These are phyloP conservation scores for Spinacia oleracea DNA, from an alignment of 179 eudicot genomes.

Conservation along the genomic window DNA sequence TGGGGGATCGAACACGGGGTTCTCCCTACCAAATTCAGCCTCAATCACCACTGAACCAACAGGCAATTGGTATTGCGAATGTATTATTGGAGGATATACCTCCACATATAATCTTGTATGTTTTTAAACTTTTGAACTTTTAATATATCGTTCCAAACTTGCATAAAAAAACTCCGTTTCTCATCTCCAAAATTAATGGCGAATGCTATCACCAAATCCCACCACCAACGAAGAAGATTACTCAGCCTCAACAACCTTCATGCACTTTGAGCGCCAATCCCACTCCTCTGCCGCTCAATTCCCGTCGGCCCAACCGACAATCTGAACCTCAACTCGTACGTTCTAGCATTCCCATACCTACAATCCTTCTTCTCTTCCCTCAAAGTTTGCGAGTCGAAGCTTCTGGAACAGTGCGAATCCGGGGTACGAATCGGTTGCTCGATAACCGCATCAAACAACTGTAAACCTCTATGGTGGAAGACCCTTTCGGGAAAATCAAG, in stretches of 20 bases:
- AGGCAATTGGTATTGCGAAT: too few species aligned
- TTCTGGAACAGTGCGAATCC: constrained; percentile 58
- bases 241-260: constrained; percentile 59
- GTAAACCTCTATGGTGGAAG: constrained; percentile 75
- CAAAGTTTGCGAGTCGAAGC: constrained; percentile 39
- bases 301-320: constrained; percentile 42
- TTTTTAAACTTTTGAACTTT: too few species aligned
- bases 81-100: too few species aligned
- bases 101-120: too few species aligned
- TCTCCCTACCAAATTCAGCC: too few species aligned
- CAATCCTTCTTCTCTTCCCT: constrained; percentile 49
- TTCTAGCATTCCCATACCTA: constrained; percentile 60
- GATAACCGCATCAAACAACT: constrained; percentile 58
- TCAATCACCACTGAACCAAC: too few species aligned
- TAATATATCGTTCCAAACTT: too few species aligned
- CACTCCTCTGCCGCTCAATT: constrained; percentile 58
- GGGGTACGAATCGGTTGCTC: constrained; percentile 79
- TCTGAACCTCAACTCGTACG: constrained; percentile 40
- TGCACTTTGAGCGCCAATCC: constrained; percentile 49
- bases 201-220: constrained; percentile 3
- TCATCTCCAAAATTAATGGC: constrained; percentile 1
- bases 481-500: constrained; percentile 26
- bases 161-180: background rate
- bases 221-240: constrained; percentile 37
- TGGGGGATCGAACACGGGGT: too few species aligned